These are phyloP conservation scores for Uncinocarpus reesii DNA, from an alignment of 2,329 filamentous ascomycete species.

Conservation along the genomic window DNA sequence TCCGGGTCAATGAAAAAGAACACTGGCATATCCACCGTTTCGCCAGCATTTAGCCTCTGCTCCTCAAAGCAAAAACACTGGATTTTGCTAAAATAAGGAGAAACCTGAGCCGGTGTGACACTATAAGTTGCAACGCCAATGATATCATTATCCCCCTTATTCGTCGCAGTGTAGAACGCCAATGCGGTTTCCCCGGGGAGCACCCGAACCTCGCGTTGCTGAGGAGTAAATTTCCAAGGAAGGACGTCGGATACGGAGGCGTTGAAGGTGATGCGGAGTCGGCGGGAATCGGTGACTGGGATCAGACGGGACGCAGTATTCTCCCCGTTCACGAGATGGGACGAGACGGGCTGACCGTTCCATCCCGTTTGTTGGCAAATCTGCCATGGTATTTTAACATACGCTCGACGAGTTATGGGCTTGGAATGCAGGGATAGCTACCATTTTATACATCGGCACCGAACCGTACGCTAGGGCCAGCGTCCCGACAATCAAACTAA, in stretches of 20 bases:
- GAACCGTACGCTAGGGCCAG: conserved; percentile 55
- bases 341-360: conserved; percentile 85
- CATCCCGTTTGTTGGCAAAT: conserved; percentile 54
- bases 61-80: conserved; percentile 99
- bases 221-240: conserved; percentile 93
- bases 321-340: conserved; percentile 50
- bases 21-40: conserved; percentile 98
- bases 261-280: conserved; percentile 91
- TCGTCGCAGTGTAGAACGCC: conserved; percentile 95
- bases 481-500: conserved; percentile 53
- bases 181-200: conserved; percentile 92
- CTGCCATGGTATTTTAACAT: conserved; percentile 21
- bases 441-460: conserved; percentile 59
- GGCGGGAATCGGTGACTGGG: conserved; percentile 68
- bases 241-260: conserved; percentile 89
- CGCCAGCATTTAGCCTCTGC: conserved; percentile 84
- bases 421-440: conserved; percentile 20
- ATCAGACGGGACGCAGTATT: conserved; percentile 67
- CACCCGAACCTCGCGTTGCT: conserved; percentile 92
- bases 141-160: conserved; percentile 80
- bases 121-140: conserved; percentile 97
- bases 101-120: conserved; percentile 89
- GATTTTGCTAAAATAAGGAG: conserved; percentile 98
- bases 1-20: conserved; percentile 99
- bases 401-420: background rate